Conservation (phyloP, 805 yeast species). For the Ogataea polymorpha region DNA sequence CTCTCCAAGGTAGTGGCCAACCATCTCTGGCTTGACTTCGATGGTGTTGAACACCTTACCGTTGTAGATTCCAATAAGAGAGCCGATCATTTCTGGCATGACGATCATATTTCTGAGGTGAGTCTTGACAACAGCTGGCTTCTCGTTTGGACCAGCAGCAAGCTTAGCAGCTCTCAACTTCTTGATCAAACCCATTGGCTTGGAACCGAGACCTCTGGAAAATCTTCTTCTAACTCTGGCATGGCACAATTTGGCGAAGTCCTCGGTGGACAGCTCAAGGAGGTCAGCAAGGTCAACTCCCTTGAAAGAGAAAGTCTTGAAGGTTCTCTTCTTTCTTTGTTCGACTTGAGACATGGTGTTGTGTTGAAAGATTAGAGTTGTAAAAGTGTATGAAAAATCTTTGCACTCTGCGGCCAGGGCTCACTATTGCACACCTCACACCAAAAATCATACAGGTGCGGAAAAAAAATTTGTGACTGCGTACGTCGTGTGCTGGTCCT, state of each 20-base stretch:
- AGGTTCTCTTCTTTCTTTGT: conserved; percentile 78
- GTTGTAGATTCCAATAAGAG: conserved; percentile 98
- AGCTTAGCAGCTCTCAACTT: conserved; percentile 97
- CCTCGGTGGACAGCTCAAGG: conserved; percentile 92
- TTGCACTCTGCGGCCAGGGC: conserved; percentile 12
- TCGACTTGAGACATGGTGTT: conserved; percentile 38
- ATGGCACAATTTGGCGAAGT: conserved; percentile 92
- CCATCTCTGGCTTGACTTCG: conserved; percentile 99
- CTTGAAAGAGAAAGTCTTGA: conserved; percentile 97
- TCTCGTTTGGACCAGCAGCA: conserved; percentile 86
- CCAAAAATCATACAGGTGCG: not conserved
- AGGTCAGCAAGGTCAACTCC: conserved; percentile 97
- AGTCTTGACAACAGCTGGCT: conserved; percentile 97
- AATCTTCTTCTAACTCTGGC: conserved; percentile 99
- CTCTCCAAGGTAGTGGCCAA: conserved; percentile 99
- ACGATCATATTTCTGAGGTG: conserved; percentile 98
- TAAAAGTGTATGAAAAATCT: conserved; percentile 10
- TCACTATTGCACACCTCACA: conserved; percentile 6
- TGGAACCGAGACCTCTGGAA: conserved; percentile 93
- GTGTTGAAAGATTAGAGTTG: conserved; percentile 6
- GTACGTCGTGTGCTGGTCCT: conserved; percentile 10
- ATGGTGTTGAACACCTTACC: conserved; percentile 99
- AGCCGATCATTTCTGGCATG: conserved; percentile 99
- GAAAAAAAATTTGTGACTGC: conserved; percentile 12
- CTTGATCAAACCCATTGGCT: conserved; percentile 94